phyloP scores from a whole-genome alignment of 257 asterid species.

The Mitragyna speciosa region DNA sequence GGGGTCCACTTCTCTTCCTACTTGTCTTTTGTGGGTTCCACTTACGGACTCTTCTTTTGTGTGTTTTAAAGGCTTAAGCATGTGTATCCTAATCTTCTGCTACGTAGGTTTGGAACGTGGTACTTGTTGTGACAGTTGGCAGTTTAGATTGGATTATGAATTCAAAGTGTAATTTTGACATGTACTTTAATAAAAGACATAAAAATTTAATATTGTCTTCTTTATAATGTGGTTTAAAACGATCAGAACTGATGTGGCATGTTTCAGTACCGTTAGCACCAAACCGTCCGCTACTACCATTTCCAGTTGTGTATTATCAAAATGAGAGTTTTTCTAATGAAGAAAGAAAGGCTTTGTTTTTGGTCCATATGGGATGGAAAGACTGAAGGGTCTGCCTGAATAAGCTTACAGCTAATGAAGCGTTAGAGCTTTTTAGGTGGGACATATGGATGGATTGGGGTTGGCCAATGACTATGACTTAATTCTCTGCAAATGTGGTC shows the following conservation, averaged over 20 bases:
- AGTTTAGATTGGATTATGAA: too few species aligned
- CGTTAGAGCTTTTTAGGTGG: conserved; percentile 12
- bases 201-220: too few species aligned
- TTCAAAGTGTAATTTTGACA: too few species aligned
- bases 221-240: too few species aligned
- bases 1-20: conserved; percentile 6
- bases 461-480: conserved; percentile 33
- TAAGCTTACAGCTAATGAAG: conserved; percentile 15
- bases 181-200: too few species aligned
- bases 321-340: not conserved
- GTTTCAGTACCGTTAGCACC: too few species aligned
- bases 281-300: too few species aligned
- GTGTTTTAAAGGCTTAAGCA: not conserved
- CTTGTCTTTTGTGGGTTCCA: conserved; percentile 8
- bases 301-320: too few species aligned
- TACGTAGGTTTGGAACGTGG: too few species aligned
- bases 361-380: conserved; percentile 23
- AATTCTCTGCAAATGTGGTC: conserved; percentile 46
- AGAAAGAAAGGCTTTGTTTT: conserved; percentile 19
- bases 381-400: not conserved
- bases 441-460: conserved; percentile 2
- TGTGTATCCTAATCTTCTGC: too few species aligned
- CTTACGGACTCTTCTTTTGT: not conserved
- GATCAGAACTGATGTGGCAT: too few species aligned
- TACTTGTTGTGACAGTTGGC: not conserved